Conservation (phyloP, 2,329 filamentous ascomycete species). For the Ceratocystis colombiana region DNA sequence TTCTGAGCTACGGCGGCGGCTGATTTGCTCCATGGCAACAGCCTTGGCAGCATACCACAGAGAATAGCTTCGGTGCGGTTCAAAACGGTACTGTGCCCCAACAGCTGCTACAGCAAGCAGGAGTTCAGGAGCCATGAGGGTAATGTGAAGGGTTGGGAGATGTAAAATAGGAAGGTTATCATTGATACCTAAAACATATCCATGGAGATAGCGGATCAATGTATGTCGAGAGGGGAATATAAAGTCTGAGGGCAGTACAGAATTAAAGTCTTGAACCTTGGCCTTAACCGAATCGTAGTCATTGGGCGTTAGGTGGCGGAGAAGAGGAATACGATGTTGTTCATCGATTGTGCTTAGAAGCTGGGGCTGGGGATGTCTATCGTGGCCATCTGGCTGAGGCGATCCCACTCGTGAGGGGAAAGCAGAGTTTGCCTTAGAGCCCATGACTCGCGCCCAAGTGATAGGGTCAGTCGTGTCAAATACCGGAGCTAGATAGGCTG, state of each 20-base stretch:
- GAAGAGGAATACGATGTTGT: constrained; percentile 31
- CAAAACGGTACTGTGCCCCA: constrained; percentile 56
- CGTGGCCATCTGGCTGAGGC: constrained; percentile 44
- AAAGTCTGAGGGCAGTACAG: constrained; percentile 52
- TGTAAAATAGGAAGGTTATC: constrained; percentile 53
- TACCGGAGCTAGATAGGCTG: constrained; percentile 13
- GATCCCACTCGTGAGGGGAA: constrained; percentile 48
- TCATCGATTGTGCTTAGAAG: constrained; percentile 31
- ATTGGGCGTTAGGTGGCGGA: constrained; percentile 42
- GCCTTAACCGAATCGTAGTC: constrained; percentile 49
- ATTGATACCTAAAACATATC: constrained; percentile 58
- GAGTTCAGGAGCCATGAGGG: constrained; percentile 57
- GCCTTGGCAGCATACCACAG: constrained; percentile 53
- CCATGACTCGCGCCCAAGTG: constrained; percentile 24
- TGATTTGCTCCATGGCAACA: constrained; percentile 49
- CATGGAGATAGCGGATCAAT: constrained; percentile 57
- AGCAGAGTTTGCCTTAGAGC: constrained; percentile 42
- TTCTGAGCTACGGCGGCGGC: constrained; percentile 47
- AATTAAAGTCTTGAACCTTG: constrained; percentile 51
- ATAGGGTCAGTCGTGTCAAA: constrained; percentile 21
- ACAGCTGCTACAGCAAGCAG: constrained; percentile 58
- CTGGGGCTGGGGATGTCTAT: constrained; percentile 28
- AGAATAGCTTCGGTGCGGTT: constrained; percentile 48
- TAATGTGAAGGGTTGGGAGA: constrained; percentile 53
- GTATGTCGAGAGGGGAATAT: constrained; percentile 60